Percentiles rank a stretch among this genome's conserved stretches.
Evolutionary conservation across 768 basidiomycete species (phyloP).

Genomic region (Termitomyces sp.): DNA sequence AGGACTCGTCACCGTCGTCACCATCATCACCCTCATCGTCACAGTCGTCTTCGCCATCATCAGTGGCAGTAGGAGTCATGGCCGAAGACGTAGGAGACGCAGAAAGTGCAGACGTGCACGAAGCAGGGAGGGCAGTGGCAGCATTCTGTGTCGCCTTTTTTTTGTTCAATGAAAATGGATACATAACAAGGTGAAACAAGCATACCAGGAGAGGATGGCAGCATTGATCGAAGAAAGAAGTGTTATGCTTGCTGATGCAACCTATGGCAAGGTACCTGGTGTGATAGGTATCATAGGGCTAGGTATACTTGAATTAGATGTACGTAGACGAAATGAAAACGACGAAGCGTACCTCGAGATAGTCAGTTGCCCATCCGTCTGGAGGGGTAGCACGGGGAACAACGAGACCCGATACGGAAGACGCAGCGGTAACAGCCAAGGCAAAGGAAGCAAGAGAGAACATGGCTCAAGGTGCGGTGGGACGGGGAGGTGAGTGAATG

Average conservation of each 20-base stretch:
- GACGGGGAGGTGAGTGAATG: constrained; percentile 23
- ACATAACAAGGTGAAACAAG: background rate
- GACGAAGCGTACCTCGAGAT: constrained; percentile 42
- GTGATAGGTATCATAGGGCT: constrained; percentile 60
- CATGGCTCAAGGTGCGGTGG: constrained; percentile 30
- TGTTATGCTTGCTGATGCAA: constrained; percentile 47
- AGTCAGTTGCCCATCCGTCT: constrained; percentile 39
- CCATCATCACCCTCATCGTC: constrained; percentile 25
- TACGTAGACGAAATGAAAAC: constrained; percentile 4
- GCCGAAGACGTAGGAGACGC: constrained; percentile 26
- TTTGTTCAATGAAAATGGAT: constrained; percentile 3
- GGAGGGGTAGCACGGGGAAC: constrained; percentile 42
- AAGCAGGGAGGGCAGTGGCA: constrained; percentile 40
- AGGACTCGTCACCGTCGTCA: constrained; percentile 23
- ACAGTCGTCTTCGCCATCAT: constrained; percentile 33
- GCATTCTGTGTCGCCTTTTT: constrained; percentile 52
- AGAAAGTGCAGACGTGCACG: constrained; percentile 44
- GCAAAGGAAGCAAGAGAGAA: constrained; percentile 39
- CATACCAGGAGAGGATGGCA: constrained; percentile 70
- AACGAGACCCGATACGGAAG: constrained; percentile 38
- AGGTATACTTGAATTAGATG: constrained; percentile 1
- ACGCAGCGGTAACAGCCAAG: constrained; percentile 38
- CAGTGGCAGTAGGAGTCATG: constrained; percentile 27
- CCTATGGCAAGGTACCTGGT: constrained; percentile 57
- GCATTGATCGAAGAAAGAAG: constrained; percentile 63